Conservation (phyloP, 2,329 filamentous ascomycete species). For the Cryphonectria radicalis region DNA sequence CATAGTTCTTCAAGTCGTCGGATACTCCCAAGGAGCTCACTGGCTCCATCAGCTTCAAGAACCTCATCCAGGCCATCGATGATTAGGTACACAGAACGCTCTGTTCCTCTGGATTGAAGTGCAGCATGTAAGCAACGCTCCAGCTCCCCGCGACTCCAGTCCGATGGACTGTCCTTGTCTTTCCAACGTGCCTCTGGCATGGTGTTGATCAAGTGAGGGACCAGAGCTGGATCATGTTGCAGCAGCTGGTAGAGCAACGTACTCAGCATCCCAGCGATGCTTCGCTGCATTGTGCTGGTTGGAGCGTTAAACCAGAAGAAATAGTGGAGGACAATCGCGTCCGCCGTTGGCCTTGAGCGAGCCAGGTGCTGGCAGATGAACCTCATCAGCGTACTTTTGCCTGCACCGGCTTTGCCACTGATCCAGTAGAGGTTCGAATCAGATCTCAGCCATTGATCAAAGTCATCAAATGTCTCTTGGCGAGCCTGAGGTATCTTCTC, state of each 20-base stretch:
- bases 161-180: background rate
- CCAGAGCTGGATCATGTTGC: background rate
- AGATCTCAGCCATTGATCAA: conserved; percentile 9
- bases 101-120: background rate
- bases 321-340: background rate
- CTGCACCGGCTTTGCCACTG: conserved; percentile 14
- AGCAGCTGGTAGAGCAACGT: background rate
- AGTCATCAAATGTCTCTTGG: background rate
- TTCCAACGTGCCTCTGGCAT: background rate
- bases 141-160: background rate
- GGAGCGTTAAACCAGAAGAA: background rate
- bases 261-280: background rate
- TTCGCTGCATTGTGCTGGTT: background rate
- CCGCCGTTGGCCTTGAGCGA: background rate
- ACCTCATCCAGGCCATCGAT: background rate
- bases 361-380: background rate
- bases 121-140: background rate
- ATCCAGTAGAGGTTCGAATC: conserved; percentile 12
- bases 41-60: background rate
- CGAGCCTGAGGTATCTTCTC: background rate
- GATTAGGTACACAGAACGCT: background rate
- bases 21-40: background rate
- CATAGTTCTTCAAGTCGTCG: background rate
- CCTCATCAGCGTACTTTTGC: conserved; percentile 13
- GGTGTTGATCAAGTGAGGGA: background rate